These are phyloP conservation scores for Penicillium angulare DNA, from an alignment of 495 filamentous ascomycete species.

Conservation along the genomic window DNA sequence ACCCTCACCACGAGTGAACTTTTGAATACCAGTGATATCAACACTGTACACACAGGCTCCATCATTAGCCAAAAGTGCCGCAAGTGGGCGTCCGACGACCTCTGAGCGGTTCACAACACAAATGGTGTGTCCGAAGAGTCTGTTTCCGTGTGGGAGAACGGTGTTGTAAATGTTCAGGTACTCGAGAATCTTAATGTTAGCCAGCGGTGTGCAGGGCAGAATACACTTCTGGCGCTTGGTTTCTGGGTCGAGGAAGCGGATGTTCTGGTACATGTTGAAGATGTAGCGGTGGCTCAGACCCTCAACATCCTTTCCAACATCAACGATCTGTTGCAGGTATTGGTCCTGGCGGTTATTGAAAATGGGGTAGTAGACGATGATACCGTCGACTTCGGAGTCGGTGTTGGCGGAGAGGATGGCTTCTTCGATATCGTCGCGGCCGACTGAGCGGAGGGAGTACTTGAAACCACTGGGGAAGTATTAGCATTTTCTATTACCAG, in stretches of 20 bases:
- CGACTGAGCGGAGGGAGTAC: slow-evolving; percentile 77
- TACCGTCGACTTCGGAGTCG: slow-evolving; percentile 77
- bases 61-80: slow-evolving; percentile 94
- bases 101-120: slow-evolving; percentile 94
- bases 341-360: slow-evolving; percentile 85
- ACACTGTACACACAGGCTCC: slow-evolving; percentile 93
- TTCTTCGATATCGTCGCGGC: slow-evolving; percentile 86
- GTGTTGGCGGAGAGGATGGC: slow-evolving; percentile 77
- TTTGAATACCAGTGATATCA: slow-evolving; percentile 87
- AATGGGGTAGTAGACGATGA: slow-evolving; percentile 98
- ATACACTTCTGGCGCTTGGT: slow-evolving; percentile 80
- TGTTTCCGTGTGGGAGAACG: slow-evolving; percentile 91
- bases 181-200: slow-evolving; percentile 94
- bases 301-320: slow-evolving; percentile 89
- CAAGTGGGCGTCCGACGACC: slow-evolving; percentile 90
- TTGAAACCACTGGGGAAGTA: slow-evolving; percentile 68
- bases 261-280: slow-evolving; percentile 99
- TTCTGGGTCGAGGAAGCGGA: slow-evolving; percentile 83
- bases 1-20: slow-evolving; percentile 84
- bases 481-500: slow-evolving; percentile 19
- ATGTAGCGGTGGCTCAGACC: slow-evolving; percentile 91
- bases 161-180: slow-evolving; percentile 94
- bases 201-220: slow-evolving; percentile 91
- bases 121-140: slow-evolving; percentile 85
- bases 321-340: slow-evolving; percentile 93